Evolutionary conservation across 1,139 yeast species (phyloP).

Genomic region (Pichia inconspicua): DNA sequence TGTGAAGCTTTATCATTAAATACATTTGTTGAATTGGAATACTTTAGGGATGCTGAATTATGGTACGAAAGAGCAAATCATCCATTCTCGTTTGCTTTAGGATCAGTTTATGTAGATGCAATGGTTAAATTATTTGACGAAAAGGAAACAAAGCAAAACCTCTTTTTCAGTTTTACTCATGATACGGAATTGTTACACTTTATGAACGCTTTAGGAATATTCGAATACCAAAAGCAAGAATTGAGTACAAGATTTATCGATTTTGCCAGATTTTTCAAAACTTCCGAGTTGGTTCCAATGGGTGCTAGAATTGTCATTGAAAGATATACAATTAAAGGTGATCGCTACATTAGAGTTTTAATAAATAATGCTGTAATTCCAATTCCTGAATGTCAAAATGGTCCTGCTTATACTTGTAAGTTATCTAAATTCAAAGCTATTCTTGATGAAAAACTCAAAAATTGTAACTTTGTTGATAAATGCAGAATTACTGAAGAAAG

Average conservation of each 20-base stretch:
- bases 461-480: slow-evolving; percentile 24
- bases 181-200: slow-evolving; percentile 44
- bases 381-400: slow-evolving; percentile 28
- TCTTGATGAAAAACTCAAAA: slow-evolving; percentile 28
- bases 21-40: slow-evolving; percentile 37
- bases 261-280: slow-evolving; percentile 38
- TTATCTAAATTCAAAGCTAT: slow-evolving; percentile 30
- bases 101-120: slow-evolving; percentile 44
- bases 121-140: slow-evolving; percentile 36
- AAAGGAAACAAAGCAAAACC: slow-evolving; percentile 24
- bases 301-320: slow-evolving; percentile 48
- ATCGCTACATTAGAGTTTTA: slow-evolving; percentile 39
- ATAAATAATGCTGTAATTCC: slow-evolving; percentile 55
- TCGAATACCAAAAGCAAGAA: slow-evolving; percentile 37
- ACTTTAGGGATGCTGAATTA: slow-evolving; percentile 37
- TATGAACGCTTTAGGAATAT: slow-evolving; percentile 31
- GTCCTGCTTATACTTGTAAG: slow-evolving; percentile 46
- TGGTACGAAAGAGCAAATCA: slow-evolving; percentile 47
- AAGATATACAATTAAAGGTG: slow-evolving; percentile 27
- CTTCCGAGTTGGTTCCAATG: slow-evolving; percentile 46
- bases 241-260: slow-evolving; percentile 13
- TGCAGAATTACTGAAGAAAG: slow-evolving; percentile 25
- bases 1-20: slow-evolving; percentile 46
- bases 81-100: slow-evolving; percentile 35
- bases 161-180: slow-evolving; percentile 37